phyloP scores from a whole-genome alignment of 352 stramenopile genomes.

The Phytophthora pluvialis region DNA sequence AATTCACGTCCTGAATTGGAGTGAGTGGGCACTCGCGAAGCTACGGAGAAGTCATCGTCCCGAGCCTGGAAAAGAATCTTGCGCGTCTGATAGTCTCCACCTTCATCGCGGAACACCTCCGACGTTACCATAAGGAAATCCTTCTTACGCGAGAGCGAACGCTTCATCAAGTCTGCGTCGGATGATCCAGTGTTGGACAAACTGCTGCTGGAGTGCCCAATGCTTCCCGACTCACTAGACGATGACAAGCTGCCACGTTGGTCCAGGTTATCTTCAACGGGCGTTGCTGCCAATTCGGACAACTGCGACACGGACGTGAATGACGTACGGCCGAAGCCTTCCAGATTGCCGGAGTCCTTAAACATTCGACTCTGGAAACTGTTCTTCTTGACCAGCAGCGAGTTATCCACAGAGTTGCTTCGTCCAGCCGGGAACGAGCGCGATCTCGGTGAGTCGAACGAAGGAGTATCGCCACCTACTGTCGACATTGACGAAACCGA shows the following conservation, averaged over 20 bases:
- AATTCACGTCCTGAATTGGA: conserved; percentile 68
- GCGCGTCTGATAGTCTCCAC: conserved; percentile 86
- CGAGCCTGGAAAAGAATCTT: conserved; percentile 90
- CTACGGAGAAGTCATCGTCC: conserved; percentile 88
- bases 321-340: conserved; percentile 72
- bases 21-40: conserved; percentile 75
- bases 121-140: conserved; percentile 93
- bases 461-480: conserved; percentile 33
- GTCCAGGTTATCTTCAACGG: conserved; percentile 33
- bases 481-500: conserved; percentile 48
- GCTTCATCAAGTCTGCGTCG: conserved; percentile 82
- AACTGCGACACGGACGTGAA: conserved; percentile 78
- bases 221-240: conserved; percentile 47
- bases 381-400: conserved; percentile 54
- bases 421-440: conserved; percentile 37
- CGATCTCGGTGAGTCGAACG: conserved; percentile 36
- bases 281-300: conserved; percentile 50
- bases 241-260: conserved; percentile 60
- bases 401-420: conserved; percentile 57
- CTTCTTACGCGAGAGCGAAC: conserved; percentile 86
- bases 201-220: conserved; percentile 25
- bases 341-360: conserved; percentile 53
- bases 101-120: conserved; percentile 87
- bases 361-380: conserved; percentile 49
- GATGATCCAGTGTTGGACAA: conserved; percentile 37